Conservation (phyloP, 352 stramenopile genomes). For the Pythium phragmitis region DNA sequence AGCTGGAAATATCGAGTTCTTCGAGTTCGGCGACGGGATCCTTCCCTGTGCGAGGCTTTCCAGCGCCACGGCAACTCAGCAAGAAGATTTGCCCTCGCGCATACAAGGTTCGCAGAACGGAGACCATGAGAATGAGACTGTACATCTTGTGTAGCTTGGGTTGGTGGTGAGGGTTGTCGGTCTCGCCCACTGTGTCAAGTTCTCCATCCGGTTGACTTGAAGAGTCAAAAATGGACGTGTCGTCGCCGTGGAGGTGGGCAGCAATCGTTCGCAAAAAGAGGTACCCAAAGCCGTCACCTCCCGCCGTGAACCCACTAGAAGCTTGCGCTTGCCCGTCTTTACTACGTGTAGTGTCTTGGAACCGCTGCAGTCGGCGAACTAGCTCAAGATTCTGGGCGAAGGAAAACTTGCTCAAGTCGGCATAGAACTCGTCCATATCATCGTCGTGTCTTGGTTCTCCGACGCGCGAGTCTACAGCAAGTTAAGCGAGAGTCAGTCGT, state of each 20-base stretch:
- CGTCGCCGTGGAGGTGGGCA: slow-evolving; percentile 22
- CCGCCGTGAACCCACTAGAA: slow-evolving; percentile 6
- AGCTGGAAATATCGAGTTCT: slow-evolving; percentile 68
- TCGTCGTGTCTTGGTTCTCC: slow-evolving; percentile 18
- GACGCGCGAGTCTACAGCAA: slow-evolving; percentile 28
- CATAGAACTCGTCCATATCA: slow-evolving; percentile 30
- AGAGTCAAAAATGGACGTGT: slow-evolving; percentile 17
- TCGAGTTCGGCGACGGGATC: slow-evolving; percentile 28
- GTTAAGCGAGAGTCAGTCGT: background rate
- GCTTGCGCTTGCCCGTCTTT: background rate
- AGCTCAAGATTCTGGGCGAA: slow-evolving; percentile 63
- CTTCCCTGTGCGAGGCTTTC: background rate
- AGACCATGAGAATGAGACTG: slow-evolving; percentile 80
- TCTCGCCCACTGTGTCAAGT: slow-evolving; percentile 4
- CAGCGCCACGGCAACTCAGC: slow-evolving; percentile 32
- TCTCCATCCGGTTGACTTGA: slow-evolving; percentile 21
- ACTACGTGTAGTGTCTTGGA: background rate
- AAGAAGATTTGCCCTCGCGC: slow-evolving; percentile 63
- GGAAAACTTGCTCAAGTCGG: slow-evolving; percentile 52
- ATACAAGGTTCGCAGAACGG: slow-evolving; percentile 72
- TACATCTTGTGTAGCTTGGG: slow-evolving; percentile 83
- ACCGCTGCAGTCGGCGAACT: slow-evolving; percentile 40
- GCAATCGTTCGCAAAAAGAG: slow-evolving; percentile 37
- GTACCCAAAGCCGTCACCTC: slow-evolving; percentile 57
- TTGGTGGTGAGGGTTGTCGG: slow-evolving; percentile 28